A percentile compares a stretch with the other conserved stretches of the same genome.
These are phyloP conservation scores for Kazachstania sp. DNA, from an alignment of 1,139 yeast genomes.

Conservation along the genomic window DNA sequence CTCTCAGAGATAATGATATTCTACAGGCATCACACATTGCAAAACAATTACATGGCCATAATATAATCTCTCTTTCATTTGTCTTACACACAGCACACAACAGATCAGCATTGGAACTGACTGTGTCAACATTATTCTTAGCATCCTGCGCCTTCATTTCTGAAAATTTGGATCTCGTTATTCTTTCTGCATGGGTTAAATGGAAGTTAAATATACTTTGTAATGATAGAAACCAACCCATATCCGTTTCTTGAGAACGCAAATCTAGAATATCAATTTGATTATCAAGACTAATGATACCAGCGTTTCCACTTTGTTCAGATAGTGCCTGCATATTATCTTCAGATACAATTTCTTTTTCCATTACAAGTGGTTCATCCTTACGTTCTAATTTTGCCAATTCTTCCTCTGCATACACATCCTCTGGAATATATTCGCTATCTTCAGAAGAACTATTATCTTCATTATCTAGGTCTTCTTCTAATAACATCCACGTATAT, in stretches of 20 bases:
- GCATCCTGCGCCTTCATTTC: slow-evolving; percentile 24
- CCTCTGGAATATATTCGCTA: neutral
- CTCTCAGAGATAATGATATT: slow-evolving; percentile 60
- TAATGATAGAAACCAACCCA: slow-evolving; percentile 4
- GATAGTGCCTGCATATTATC: neutral
- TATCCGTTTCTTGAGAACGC: neutral
- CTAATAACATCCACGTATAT: neutral
- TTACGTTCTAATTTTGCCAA: neutral
- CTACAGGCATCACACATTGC: slow-evolving; percentile 85
- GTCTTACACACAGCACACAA: slow-evolving; percentile 77
- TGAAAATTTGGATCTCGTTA: slow-evolving; percentile 18
- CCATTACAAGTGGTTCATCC: neutral
- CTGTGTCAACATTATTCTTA: slow-evolving; percentile 9
- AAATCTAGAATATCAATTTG: neutral
- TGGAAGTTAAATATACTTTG: slow-evolving; percentile 3
- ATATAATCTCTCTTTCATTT: slow-evolving; percentile 62
- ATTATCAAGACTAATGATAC: neutral
- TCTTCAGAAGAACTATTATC: neutral
- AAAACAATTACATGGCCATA: slow-evolving; percentile 93
- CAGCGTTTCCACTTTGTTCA: neutral
- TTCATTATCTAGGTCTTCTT: neutral
- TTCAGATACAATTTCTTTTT: slow-evolving; percentile 1
- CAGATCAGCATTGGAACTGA: slow-evolving; percentile 18
- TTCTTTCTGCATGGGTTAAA: slow-evolving; percentile 2
- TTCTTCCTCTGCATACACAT: neutral